Evolutionary conservation across 768 basidiomycete species (phyloP), one percentile per base, ranked within the genome.

Genomic region (Suillus bovinus): DNA sequence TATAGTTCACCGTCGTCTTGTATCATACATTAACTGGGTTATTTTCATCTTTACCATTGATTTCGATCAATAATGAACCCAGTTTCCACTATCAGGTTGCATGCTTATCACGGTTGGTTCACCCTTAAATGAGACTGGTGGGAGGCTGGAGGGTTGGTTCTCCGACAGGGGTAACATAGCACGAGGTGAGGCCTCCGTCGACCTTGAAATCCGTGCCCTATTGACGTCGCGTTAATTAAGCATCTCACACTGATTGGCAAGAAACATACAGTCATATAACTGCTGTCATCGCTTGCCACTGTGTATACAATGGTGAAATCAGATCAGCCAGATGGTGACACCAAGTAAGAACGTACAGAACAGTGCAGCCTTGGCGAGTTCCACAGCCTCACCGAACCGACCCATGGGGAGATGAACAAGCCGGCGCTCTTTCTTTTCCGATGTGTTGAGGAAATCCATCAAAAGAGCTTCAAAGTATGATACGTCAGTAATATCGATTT

Each of bases 401-500:
- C 96, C 96, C 93, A 97, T 94, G 1, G 96, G 96, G 17, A 96
- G 84, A 68, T 95, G 94, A 24, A 94, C 87, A 72, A 98, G 72
- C 52, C 97, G 85, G 33, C 97, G 88, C 49, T 98, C 86, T 63
- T 90, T 86, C 80, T 99, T 99, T 82, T 99, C 97, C 50, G 89
- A 81, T 22, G 97, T 98, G 77, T 99, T 86, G 71, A 99, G 85
- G 84, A 96, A 99, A 76, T 99, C 90, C 97, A 99, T 99, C 33
- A 99, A 82, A 52, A 99, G 87, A 42, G 96, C 94, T 96, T 71
- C n/a, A 46, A 3, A 4, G 42, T 27, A 27, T 56, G 44, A 31
- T 29, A 39, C 20, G 20, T 61, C 7, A 57, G 59, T 2, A 31
- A 58, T 41, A 24, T 27, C 3, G 27, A 33, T 27, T 33, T 59